Evolutionary conservation across 2,329 filamentous ascomycete species (phyloP).

Genomic region (Teratosphaeria epicoccoides): DNA sequence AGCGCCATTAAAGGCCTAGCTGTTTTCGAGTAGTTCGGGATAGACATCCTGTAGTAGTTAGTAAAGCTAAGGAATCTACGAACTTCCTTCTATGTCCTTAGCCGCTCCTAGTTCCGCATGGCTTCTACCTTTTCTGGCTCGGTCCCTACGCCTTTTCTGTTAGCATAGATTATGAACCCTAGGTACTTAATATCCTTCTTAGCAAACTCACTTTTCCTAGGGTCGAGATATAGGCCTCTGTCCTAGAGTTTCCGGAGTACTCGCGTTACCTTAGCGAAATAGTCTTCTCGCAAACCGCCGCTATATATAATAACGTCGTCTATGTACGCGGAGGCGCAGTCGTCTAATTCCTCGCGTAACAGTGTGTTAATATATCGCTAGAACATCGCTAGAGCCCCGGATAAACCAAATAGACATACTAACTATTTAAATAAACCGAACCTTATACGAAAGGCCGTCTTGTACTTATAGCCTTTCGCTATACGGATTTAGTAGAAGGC

Average conservation of each 20-base stretch:
- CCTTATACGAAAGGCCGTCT: background rate
- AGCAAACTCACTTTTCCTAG: too few species aligned
- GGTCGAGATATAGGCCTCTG: background rate
- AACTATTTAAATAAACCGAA: constrained; percentile 11
- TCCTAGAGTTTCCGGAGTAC: constrained; percentile 1
- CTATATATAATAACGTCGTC: background rate
- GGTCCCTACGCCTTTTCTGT: constrained; percentile 11
- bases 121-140: background rate
- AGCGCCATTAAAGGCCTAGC: constrained; percentile 6
- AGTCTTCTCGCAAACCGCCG: background rate
- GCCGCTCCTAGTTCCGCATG: constrained; percentile 1
- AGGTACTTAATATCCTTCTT: constrained; percentile 4
- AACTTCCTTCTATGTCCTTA: constrained; percentile 8
- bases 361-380: too few species aligned
- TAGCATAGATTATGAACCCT: constrained; percentile 3
- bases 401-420: constrained; percentile 14
- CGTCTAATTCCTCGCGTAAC: constrained; percentile 8
- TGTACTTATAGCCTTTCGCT: background rate
- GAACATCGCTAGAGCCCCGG: constrained; percentile 11
- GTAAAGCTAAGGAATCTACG: constrained; percentile 12
- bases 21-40: constrained; percentile 12
- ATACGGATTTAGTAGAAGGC: constrained; percentile 2
- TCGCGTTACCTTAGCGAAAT: background rate
- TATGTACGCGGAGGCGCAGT: too few species aligned
- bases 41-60: constrained; percentile 21